A percentile compares a stretch with the other conserved stretches of the same genome.
Conservation (phyloP, 176 grass and related monocot species). For the Musa beccarii region DNA sequence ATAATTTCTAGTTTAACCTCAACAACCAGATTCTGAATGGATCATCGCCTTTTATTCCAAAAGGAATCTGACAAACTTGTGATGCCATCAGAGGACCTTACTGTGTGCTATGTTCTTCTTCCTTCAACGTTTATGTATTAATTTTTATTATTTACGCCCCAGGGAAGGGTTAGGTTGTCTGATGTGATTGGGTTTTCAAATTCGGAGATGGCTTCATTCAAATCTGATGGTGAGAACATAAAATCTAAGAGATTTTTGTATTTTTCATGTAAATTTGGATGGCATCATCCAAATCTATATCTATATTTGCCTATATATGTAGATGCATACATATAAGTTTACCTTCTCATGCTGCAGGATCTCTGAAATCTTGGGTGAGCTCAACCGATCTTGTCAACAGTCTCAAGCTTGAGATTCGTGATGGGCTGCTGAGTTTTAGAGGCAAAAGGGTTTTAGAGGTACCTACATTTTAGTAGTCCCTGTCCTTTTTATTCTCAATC, state of each 20-base stretch:
- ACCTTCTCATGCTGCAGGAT: constrained; percentile 27
- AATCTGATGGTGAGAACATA: constrained; percentile 49
- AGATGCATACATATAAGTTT: neutral
- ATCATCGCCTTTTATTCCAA: neutral
- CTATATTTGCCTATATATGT: neutral
- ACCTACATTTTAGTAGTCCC: constrained; percentile 4
- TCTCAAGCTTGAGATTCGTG: constrained; percentile 78
- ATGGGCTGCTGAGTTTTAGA: constrained; percentile 62
- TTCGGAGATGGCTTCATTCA: constrained; percentile 40
- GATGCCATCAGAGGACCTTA: too few species aligned
- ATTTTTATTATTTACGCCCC: constrained; percentile 19
- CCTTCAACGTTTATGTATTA: neutral
- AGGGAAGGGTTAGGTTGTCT: constrained; percentile 64
- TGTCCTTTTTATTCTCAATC: neutral
- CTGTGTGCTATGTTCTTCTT: neutral
- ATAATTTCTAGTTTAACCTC: neutral
- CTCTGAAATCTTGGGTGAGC: constrained; percentile 61
- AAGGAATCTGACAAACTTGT: neutral
- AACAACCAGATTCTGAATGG: neutral
- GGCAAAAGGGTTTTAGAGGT: constrained; percentile 73
- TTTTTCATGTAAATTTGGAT: neutral
- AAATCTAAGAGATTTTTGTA: neutral
- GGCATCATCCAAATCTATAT: neutral
- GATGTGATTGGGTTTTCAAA: constrained; percentile 57
- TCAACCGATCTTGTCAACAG: constrained; percentile 58